Evolutionary conservation across 1,284 basidiomycete species (phyloP).

Genomic region (Peniophora sp.): DNA sequence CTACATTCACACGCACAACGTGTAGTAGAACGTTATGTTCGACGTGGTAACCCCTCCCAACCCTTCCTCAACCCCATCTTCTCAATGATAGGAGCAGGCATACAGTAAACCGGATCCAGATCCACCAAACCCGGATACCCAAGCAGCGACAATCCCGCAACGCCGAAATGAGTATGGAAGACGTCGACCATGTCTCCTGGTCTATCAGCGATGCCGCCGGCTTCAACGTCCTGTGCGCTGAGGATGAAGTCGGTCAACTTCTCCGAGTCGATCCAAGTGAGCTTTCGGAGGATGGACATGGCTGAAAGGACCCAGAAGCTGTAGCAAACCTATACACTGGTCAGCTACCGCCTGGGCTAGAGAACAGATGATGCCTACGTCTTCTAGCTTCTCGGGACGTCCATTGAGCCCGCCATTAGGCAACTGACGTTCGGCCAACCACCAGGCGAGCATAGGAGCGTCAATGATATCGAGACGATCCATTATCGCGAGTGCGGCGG

Average conservation of each 20-base stretch:
- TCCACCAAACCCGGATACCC: conserved; percentile 82
- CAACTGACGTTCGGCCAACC: conserved; percentile 90
- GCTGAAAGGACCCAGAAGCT: conserved; percentile 95
- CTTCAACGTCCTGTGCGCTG: conserved; percentile 86
- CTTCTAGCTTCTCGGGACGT: conserved; percentile 95
- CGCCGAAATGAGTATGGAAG: conserved; percentile 92
- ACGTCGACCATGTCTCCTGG: conserved; percentile 94
- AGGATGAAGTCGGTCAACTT: conserved; percentile 82
- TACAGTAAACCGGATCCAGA: conserved; percentile 93
- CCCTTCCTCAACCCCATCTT: conserved; percentile 57
- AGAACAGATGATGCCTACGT: conserved; percentile 54
- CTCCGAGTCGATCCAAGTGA: conserved; percentile 88
- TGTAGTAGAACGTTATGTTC: no score
- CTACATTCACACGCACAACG: no score
- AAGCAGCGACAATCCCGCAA: conserved; percentile 85
- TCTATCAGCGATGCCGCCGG: conserved; percentile 90
- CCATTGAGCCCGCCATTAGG: conserved; percentile 94
- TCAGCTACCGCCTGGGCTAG: conserved; percentile 2
- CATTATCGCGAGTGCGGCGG: conserved; percentile 83
- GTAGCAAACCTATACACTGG: conserved; percentile 76
- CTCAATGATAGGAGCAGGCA: conserved; percentile 79
- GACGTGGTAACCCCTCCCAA: conserved; percentile 54
- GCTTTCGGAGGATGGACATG: conserved; percentile 76
- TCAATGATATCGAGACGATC: conserved; percentile 77
- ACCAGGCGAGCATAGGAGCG: conserved; percentile 73